Evolutionary conservation across 225 moss, liverwort and hornwort species (phyloP), one percentile per base, ranked within the genome.

Genomic region (Ulota crispa): DNA sequence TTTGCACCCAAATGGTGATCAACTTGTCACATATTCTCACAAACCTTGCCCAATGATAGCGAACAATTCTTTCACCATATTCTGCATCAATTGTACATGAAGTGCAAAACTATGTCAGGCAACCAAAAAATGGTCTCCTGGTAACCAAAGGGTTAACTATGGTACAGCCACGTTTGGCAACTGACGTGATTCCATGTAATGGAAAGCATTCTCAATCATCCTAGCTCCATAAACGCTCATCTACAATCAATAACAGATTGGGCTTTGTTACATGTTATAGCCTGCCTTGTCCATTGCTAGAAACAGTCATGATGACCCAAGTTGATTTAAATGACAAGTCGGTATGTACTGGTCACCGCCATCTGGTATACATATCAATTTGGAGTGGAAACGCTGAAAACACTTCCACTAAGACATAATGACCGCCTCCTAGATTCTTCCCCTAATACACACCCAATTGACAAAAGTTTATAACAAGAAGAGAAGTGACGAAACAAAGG

Each of bases 321-420:
- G 36, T 56, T 50, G 30, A 55, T 12, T 9, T 26, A 18, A 54
- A 54, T 31, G 43, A 63, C 32, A 80, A 63, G 42, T 43, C 24
- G 74, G 6, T 31, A 54, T 21, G 21, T 9, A 41, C 27, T 53
- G 34, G 70, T 64, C 56, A 75, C 37, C 69, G 34, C 47, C 62
- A 82, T 62, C 68, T 68, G 34, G 50, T 31, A 77, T 67, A 77
- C 59, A 64, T 70, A 47, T 83, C 20, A 83, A 64, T 79, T 79
- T 75, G 31, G 57, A 61, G 76, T 30, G 37, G 65, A n/a, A 75
- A 66, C 27, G 61, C 41, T 21, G 57, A 36, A 52, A 45, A 34
- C 24, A 72, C 61, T 67, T 76, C 66, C 72, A 39, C 65, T 14
- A 8, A 64, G 7, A 69, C 39, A 63, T 26, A 53, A 43, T 39